Percentiles rank a stretch among this genome's conserved stretches.
Conservation (phyloP, 176 grass and related monocot genomes). For the Musa beccarii region DNA sequence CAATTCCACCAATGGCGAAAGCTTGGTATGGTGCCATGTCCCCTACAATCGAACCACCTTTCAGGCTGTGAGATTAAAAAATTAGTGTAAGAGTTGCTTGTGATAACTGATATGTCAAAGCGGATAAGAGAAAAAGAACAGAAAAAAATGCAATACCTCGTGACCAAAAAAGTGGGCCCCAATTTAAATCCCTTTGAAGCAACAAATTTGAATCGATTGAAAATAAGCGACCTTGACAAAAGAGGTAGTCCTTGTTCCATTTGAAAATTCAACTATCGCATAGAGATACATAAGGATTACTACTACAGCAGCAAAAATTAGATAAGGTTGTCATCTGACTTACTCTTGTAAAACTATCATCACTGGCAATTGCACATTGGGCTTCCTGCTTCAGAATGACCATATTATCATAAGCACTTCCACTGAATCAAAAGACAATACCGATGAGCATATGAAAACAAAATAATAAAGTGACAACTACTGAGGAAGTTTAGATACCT, state of each 20-base stretch:
- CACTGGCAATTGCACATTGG: conserved; percentile 57
- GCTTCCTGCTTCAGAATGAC: conserved; percentile 96
- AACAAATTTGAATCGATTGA: conserved; percentile 81
- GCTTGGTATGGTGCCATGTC: conserved; percentile 99
- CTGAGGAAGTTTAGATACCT: conserved; percentile 44
- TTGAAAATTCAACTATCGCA: conserved; percentile 77
- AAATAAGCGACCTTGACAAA: conserved; percentile 70
- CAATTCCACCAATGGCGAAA: conserved; percentile 83
- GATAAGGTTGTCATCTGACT: conserved; percentile 12
- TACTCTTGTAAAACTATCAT: conserved; percentile 80
- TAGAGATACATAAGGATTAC: neutral
- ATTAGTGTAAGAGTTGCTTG: conserved; percentile 17
- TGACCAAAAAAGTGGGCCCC: conserved; percentile 70
- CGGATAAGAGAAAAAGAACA: neutral
- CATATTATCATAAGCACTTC: conserved; percentile 88
- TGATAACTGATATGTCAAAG: conserved; percentile 10
- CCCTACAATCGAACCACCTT: conserved; percentile 89
- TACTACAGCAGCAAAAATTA: neutral
- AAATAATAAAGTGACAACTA: neutral
- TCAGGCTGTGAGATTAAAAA: conserved; percentile 51
- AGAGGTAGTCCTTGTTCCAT: conserved; percentile 97
- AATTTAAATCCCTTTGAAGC: conserved; percentile 86
- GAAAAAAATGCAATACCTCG: conserved; percentile 40
- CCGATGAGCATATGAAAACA: conserved; percentile 1
- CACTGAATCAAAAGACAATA: conserved; percentile 45